Evolutionary conservation across 805 yeast genomes (phyloP), one percentile per base, ranked within the genome.

Genomic region (Candida xiaguanensis): DNA sequence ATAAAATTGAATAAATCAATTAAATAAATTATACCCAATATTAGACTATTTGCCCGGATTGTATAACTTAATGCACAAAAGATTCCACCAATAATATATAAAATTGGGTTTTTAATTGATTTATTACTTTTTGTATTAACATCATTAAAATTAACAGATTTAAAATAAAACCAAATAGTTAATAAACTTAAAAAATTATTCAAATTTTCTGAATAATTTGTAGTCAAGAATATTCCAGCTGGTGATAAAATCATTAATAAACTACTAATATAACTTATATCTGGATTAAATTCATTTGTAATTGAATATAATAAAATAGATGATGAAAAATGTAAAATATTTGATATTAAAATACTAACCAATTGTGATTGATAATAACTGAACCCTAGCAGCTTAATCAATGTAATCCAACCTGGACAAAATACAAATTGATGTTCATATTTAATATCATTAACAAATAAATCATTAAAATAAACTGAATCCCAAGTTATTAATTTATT

Each of bases 361-460:
- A 38, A 31, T 54, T 34, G 30, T 12, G 22, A 19, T 35, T 24
- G 26, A 22, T 38, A 41, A 24, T 41, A 41, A 16, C 27, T 45
- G 6, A 38, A 37, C 7, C 51, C 60, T 25, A 46, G 31, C 20
- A 25, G 46, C 31, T 48, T 55, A 3, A 83, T 59, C 3, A 80
- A 33, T 17, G 75, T 53, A 66, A 82, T 72, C 95, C 96, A 91
- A 2, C 78, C 53, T 8, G 85, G 85, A 19, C 95, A 80, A 56
- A 87, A 91, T 4, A 95, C 97, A 72, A 78, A 85, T 60, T 89
- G 95, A 57, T 91, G 96, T 59, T 91, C 98, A 59, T 70, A 90
- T n/a, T 63, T 56, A 12, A 62, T 57, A 0, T 73, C 78, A 12
- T 73, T 58, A 8, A 59, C 54, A 24, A 85, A 77, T 40, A 81